Evolutionary conservation across 1,284 basidiomycete genomes (phyloP).

Genomic region (Kwoniella shivajii): DNA sequence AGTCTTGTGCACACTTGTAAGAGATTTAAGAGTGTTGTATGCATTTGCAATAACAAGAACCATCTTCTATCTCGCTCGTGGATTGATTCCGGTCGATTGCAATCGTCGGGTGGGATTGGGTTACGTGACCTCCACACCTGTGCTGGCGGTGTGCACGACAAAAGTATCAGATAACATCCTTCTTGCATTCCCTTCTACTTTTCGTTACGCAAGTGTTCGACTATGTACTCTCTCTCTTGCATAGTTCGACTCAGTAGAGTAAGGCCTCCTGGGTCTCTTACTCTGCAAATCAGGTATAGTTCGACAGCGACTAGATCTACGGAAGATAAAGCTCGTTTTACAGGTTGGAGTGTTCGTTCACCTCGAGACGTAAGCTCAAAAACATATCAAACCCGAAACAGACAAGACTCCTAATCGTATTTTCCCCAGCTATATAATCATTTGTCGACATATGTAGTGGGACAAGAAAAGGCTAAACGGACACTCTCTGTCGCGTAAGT

Average conservation of each 20-base stretch:
- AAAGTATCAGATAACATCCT: background rate
- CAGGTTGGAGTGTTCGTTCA: conserved; percentile 26
- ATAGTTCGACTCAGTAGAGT: conserved; percentile 1
- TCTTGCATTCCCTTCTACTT: background rate
- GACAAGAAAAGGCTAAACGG: conserved; percentile 89
- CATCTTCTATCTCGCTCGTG: too few species aligned
- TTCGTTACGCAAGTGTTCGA: background rate
- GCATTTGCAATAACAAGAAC: too few species aligned
- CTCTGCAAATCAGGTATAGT: background rate
- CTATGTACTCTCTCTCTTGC: background rate
- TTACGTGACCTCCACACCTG: conserved; percentile 6
- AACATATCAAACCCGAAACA: background rate
- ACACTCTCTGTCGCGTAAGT: conserved; percentile 85
- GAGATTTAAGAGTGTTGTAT: too few species aligned
- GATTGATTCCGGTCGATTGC: too few species aligned
- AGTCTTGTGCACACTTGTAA: too few species aligned
- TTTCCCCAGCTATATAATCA: conserved; percentile 80
- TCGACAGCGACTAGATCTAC: background rate
- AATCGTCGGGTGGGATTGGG: background rate
- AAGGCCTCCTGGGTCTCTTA: background rate
- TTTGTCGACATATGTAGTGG: conserved; percentile 86
- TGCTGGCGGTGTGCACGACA: background rate
- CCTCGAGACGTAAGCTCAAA: conserved; percentile 25
- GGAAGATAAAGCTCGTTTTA: conserved; percentile 10
- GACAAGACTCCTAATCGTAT: too few species aligned